phyloP scores from a whole-genome alignment of 371 early-diverging fungal species.

The Parasitella parasitica region DNA sequence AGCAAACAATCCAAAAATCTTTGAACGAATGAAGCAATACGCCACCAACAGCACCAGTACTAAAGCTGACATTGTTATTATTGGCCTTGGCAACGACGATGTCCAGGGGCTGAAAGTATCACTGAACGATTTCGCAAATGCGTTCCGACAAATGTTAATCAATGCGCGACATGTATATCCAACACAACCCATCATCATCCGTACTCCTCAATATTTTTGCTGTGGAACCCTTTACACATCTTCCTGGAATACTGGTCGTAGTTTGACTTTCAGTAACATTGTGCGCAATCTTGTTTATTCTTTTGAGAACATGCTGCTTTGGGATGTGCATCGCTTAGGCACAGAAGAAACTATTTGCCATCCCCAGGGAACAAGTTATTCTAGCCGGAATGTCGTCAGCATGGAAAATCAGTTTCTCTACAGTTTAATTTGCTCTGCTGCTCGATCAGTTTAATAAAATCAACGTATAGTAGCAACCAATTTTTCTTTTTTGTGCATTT shows the following conservation, averaged over 20 bases:
- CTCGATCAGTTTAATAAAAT: not conserved
- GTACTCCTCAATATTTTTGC: conserved; percentile 41
- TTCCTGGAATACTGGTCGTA: conserved; percentile 43
- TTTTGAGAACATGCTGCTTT: conserved; percentile 20
- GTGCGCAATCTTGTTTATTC: conserved; percentile 24
- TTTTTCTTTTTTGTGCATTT: too few species aligned
- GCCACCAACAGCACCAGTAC: not conserved
- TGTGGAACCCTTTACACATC: conserved; percentile 28
- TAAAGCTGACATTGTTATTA: conserved; percentile 34
- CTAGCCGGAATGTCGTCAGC: conserved; percentile 34
- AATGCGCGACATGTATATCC: conserved; percentile 31
- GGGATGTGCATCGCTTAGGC: conserved; percentile 43
- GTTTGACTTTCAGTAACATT: conserved; percentile 29
- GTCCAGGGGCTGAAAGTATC: conserved; percentile 21
- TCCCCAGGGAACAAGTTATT: conserved; percentile 20
- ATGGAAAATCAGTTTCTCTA: conserved; percentile 40
- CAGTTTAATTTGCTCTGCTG: conserved; percentile 28
- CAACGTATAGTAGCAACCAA: not conserved
- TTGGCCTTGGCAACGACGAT: conserved; percentile 40
- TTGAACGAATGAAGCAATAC: not conserved
- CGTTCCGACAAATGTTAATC: conserved; percentile 20
- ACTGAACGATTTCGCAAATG: conserved; percentile 22
- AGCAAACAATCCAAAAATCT: conserved; percentile 9
- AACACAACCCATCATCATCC: conserved; percentile 33
- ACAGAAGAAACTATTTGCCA: conserved; percentile 32